Base-by-base conservation (phyloP, 495 filamentous ascomycete species). In the Umbilicaria muhlenbergii region DNA sequence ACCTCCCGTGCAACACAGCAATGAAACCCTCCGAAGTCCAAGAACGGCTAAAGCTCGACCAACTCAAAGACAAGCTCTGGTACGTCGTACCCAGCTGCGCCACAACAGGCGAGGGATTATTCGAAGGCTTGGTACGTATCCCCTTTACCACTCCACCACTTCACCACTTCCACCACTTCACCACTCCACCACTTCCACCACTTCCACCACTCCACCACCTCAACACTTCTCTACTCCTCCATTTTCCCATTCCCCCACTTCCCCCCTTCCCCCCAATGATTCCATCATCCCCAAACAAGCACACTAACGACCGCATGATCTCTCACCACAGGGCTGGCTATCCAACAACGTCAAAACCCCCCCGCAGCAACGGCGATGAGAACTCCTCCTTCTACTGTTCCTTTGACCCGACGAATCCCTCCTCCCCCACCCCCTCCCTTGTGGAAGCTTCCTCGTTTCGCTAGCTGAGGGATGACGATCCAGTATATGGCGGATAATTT, bases 81-180 rank as follows among this genome's bases (percentile, higher is more conserved):
- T 91, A 85, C 63, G 92, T 96, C 39, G 83, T 88, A 56, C 92
- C 92, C 32, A 93, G 86, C 65, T 87, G 89, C 53, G 91, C 91
- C 37, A 94, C 85, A 32, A 86, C 83, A 18, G 89, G 88, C 28
- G 91, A 91, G 51, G 92, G 91, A 53, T 77, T 98, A 47, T 82
- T 92, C 50, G 88, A 96, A 66, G 91, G 92, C 36, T 67, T 98
- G 58, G 81, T 84, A 69, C 64, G 74, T 71, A 36, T 16, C 32
- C 36, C 10, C 18, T 18, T 36, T 43, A 8, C 36, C 11, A 37
- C 36, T 33, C 38, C 16, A 21, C 19, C 19, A 21, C 11, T 36
- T 24, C 15, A 34, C 15, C 17, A 11, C 35, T 3, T 47, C 7
- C 7, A 2, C 11, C 13, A 21, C 11, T 14, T 11, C 11, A 32